A percentile compares a stretch with the other conserved stretches of the same genome.
Evolutionary conservation across 106 monocot genomes (phyloP).

Genomic region (Dioscorea dumetorum): DNA sequence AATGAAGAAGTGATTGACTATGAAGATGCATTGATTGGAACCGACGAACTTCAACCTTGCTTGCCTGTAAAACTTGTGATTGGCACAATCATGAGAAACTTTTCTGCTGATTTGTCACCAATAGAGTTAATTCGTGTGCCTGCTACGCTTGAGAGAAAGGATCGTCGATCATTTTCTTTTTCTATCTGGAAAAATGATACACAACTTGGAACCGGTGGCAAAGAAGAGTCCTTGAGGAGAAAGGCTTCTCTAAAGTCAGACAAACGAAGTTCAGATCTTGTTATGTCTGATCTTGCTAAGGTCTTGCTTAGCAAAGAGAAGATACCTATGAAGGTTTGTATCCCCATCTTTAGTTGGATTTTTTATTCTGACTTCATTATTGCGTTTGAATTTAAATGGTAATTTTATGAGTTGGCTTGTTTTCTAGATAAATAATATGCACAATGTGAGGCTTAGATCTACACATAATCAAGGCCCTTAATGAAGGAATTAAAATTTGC

Average conservation of each 20-base stretch:
- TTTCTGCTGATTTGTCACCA: conserved; percentile 24
- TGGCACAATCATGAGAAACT: conserved; percentile 32
- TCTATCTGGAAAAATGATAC: conserved; percentile 42
- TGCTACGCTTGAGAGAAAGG: conserved; percentile 53
- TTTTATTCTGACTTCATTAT: no score
- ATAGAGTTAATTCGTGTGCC: conserved; percentile 56
- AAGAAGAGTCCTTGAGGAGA: conserved; percentile 13
- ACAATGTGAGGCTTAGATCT: no score
- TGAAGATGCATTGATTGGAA: conserved; percentile 23
- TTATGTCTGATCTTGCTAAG: conserved; percentile 62
- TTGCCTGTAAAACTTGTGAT: conserved; percentile 49
- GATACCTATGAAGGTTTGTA: conserved; percentile 52
- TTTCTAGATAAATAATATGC: no score
- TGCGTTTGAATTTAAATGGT: no score
- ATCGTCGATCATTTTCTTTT: conserved; percentile 59
- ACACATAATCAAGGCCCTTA: no score
- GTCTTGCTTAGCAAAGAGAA: conserved; percentile 44
- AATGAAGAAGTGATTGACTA: conserved; percentile 36
- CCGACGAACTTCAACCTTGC: conserved; percentile 32
- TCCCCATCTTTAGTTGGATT: background rate
- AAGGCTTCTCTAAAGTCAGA: conserved; percentile 20
- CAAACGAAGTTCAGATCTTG: conserved; percentile 36
- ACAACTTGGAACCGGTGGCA: conserved; percentile 16
- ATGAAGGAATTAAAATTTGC: no score
- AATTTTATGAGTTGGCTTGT: no score